A percentile compares a stretch with the other conserved stretches of the same genome.
phyloP scores from a whole-genome alignment of 441 rosid genomes.

The Eutrema salsugineum region DNA sequence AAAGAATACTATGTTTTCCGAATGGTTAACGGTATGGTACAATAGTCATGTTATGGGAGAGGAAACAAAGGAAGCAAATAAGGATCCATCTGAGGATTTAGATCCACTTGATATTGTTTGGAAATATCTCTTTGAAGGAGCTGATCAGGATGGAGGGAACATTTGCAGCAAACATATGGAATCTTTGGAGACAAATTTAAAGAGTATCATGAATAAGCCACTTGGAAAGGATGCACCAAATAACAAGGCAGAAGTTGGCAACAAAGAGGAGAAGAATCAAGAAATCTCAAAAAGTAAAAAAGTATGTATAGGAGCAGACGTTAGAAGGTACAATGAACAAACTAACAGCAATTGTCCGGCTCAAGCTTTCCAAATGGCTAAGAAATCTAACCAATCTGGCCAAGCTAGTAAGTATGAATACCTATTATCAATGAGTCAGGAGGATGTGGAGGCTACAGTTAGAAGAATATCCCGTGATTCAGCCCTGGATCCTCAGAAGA shows the following conservation, averaged over 20 bases:
- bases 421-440: constrained; percentile 45
- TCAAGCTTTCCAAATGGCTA: constrained; percentile 29
- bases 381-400: constrained; percentile 15
- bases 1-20: constrained; percentile 69
- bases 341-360: constrained; percentile 12
- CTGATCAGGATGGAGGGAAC: constrained; percentile 30
- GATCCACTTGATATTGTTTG: constrained; percentile 63
- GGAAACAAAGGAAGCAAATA: constrained; percentile 29
- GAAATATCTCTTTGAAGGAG: constrained; percentile 47
- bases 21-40: constrained; percentile 83
- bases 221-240: constrained; percentile 22
- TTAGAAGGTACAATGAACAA: constrained; percentile 26
- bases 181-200: constrained; percentile 8
- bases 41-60: constrained; percentile 39
- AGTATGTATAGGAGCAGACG: constrained; percentile 20
- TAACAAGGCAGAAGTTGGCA: constrained; percentile 23
- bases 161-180: constrained; percentile 11
- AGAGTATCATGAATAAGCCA: constrained; percentile 20
- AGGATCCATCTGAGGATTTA: constrained; percentile 12
- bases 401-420: constrained; percentile 23
- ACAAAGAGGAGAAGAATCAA: constrained; percentile 24
- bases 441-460: constrained; percentile 61
- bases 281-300: constrained; percentile 32
- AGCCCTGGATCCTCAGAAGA: constrained; percentile 55
- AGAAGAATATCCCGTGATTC: constrained; percentile 67